Evolutionary conservation across 495 filamentous ascomycete genomes (phyloP).

Genomic region (Penicillium verhagenii): DNA sequence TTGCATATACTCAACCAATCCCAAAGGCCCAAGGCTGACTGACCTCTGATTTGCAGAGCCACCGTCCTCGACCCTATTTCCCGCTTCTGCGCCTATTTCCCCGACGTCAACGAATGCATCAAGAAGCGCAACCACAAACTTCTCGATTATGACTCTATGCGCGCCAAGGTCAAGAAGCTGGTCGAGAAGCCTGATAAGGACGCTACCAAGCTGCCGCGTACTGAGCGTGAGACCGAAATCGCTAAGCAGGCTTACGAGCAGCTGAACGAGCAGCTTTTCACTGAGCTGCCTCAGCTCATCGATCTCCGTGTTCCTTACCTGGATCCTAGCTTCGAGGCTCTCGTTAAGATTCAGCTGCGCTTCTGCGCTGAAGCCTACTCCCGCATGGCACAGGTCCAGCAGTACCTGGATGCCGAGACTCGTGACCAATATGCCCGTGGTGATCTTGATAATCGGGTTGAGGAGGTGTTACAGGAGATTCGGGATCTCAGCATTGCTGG

Average conservation of each 20-base stretch:
- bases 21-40: too few species aligned
- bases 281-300: slow-evolving; percentile 94
- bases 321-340: slow-evolving; percentile 92
- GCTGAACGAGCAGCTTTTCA: slow-evolving; percentile 91
- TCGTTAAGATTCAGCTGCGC: slow-evolving; percentile 96
- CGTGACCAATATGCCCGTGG: slow-evolving; percentile 94
- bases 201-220: slow-evolving; percentile 85
- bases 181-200: slow-evolving; percentile 99
- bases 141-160: slow-evolving; percentile 94
- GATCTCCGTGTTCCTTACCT: slow-evolving; percentile 95
- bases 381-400: slow-evolving; percentile 97
- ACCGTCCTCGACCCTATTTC: slow-evolving; percentile 94
- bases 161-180: slow-evolving; percentile 92
- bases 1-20: too few species aligned
- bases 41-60: slow-evolving; percentile 56
- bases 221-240: slow-evolving; percentile 92
- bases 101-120: slow-evolving; percentile 98
- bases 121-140: slow-evolving; percentile 98
- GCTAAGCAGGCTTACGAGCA: slow-evolving; percentile 91
- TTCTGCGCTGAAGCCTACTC: slow-evolving; percentile 98
- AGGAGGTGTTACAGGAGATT: slow-evolving; percentile 96
- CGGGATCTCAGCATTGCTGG: slow-evolving; percentile 92
- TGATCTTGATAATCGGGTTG: slow-evolving; percentile 85
- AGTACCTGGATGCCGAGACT: slow-evolving; percentile 96
- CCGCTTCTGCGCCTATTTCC: slow-evolving; percentile 96